Percentiles rank a stretch among this genome's conserved stretches.
These are phyloP conservation scores for Leccinum pallidistipes DNA, from an alignment of 1,284 basidiomycete species.

Conservation along the genomic window DNA sequence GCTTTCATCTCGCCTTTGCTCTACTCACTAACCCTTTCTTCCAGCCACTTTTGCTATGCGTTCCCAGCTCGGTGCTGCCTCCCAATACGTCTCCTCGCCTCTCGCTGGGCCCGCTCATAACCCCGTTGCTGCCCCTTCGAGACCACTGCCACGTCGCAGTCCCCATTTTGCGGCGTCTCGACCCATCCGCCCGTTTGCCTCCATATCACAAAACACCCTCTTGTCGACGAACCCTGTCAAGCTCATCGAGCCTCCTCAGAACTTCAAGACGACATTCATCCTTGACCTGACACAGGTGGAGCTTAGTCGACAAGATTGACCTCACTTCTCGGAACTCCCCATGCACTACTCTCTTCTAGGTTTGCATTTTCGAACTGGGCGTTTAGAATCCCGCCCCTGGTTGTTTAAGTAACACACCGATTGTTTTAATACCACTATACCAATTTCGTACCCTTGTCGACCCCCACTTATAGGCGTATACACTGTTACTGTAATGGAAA, in stretches of 20 bases:
- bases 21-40: conserved; percentile 7
- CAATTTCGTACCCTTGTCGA: conserved; percentile 1
- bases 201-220: conserved; percentile 42
- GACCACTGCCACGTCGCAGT: conserved; percentile 42
- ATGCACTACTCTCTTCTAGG: not conserved
- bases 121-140: conserved; percentile 27
- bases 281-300: conserved; percentile 80
- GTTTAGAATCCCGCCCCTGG: not conserved
- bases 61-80: conserved; percentile 26
- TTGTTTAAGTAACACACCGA: conserved; percentile 23
- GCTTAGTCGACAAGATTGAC: conserved; percentile 68
- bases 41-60: conserved; percentile 37
- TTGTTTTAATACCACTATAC: conserved; percentile 18
- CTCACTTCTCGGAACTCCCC: not conserved
- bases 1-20: not conserved
- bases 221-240: conserved; percentile 50
- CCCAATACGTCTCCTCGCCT: conserved; percentile 57
- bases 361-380: not conserved
- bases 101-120: conserved; percentile 46
- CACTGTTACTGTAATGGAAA: conserved; percentile 9
- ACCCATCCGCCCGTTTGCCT: conserved; percentile 71
- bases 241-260: conserved; percentile 73
- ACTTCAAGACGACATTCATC: conserved; percentile 66
- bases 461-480: not conserved
- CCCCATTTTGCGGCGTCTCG: conserved; percentile 66